These are phyloP conservation scores for Claviceps citrina DNA, from an alignment of 2,329 filamentous ascomycete genomes.

Conservation along the genomic window DNA sequence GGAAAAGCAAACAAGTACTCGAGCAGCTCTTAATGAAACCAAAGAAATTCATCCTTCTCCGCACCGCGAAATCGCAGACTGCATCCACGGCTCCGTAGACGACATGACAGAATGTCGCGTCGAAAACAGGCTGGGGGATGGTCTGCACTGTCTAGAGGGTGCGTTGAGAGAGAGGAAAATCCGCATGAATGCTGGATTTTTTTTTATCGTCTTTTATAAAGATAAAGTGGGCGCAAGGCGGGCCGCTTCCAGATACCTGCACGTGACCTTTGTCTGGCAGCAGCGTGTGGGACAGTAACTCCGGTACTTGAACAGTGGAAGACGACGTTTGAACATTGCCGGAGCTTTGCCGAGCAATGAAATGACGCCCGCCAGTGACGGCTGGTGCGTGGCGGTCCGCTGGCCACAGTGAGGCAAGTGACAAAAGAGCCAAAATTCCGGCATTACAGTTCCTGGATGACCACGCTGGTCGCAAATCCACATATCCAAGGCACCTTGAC, in stretches of 20 bases:
- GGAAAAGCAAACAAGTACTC: constrained; percentile 25
- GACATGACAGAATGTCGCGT: constrained; percentile 53
- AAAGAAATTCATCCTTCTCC: constrained; percentile 30
- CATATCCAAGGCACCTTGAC: neutral
- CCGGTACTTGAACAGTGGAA: too few relatives aligned
- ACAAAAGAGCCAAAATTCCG: neutral
- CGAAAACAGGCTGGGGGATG: constrained; percentile 43
- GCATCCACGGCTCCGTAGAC: constrained; percentile 43
- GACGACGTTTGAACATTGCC: too few relatives aligned
- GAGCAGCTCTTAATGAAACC: constrained; percentile 44
- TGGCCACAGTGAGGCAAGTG: neutral
- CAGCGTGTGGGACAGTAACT: too few relatives aligned
- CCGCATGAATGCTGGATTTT: constrained; percentile 18
- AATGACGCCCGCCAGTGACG: neutral
- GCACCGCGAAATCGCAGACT: constrained; percentile 43
- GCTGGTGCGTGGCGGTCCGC: neutral
- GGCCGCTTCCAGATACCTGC: too few relatives aligned
- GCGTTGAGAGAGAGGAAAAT: constrained; percentile 42
- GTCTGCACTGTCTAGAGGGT: constrained; percentile 77
- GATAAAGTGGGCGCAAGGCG: too few relatives aligned
- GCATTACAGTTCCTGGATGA: neutral
- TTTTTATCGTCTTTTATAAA: too few relatives aligned
- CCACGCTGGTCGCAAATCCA: constrained; percentile 1
- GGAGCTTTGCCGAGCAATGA: constrained; percentile 9
- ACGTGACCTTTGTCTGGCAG: too few relatives aligned